A percentile compares a stretch with the other conserved stretches of the same genome.
These are phyloP conservation scores for Entomortierella beljakovae DNA, from an alignment of 192 early-diverging fungal species.

Conservation along the genomic window DNA sequence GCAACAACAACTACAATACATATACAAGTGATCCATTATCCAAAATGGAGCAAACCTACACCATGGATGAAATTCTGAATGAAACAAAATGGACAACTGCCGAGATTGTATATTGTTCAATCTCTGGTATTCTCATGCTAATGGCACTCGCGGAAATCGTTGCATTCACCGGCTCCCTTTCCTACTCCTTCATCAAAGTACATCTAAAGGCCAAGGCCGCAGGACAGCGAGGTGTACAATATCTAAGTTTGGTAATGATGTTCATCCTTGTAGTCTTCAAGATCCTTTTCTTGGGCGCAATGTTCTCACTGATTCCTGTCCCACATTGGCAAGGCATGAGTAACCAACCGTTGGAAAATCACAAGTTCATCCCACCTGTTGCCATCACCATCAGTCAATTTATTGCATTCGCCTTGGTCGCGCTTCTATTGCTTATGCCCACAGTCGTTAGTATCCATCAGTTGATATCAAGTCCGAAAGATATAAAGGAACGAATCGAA, in stretches of 20 bases:
- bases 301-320: constrained; percentile 14
- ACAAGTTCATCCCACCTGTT: background rate
- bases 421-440: constrained; percentile 10
- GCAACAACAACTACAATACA: no score
- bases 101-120: constrained; percentile 21
- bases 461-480: constrained; percentile 13
- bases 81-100: constrained; percentile 19
- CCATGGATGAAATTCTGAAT: no score
- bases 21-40: no score
- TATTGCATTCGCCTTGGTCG: constrained; percentile 4
- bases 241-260: constrained; percentile 13
- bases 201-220: constrained; percentile 23
- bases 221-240: constrained; percentile 18
- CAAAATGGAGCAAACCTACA: no score
- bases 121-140: constrained; percentile 4
- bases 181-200: constrained; percentile 26
- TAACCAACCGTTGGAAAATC: background rate
- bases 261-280: constrained; percentile 2
- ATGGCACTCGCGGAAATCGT: constrained; percentile 27
- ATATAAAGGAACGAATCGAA: constrained; percentile 19
- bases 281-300: constrained; percentile 10
- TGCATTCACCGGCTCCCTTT: constrained; percentile 13
- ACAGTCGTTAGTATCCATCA: constrained; percentile 19
- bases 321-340: constrained; percentile 24
- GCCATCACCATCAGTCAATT: constrained; percentile 9